These are phyloP conservation scores for Mortierella sp. DNA, from an alignment of 371 early-diverging fungal species.

Conservation along the genomic window DNA sequence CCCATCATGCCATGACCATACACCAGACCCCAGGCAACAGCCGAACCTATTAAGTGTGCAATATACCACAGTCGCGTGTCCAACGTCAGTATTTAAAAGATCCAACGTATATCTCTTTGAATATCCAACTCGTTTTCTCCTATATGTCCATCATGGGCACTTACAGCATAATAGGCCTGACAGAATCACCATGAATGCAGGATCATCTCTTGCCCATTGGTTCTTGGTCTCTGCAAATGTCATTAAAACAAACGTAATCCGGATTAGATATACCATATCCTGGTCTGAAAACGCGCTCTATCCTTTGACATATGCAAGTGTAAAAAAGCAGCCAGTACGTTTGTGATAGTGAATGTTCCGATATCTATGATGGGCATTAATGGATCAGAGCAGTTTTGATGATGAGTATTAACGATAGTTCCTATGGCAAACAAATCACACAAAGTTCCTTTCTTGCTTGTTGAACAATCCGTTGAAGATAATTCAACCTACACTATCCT, in stretches of 20 bases:
- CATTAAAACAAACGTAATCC: no score
- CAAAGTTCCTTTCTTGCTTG: neutral
- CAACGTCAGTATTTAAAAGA: no score
- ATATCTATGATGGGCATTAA: no score
- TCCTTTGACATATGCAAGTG: no score
- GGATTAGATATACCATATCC: no score
- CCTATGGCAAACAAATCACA: no score
- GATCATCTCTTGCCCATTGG: slow-evolving; percentile 96
- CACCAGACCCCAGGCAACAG: slow-evolving; percentile 79
- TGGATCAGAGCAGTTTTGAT: no score
- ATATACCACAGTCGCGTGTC: neutral
- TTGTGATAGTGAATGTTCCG: slow-evolving; percentile 93
- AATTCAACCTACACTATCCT: slow-evolving; percentile 78
- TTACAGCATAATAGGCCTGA: slow-evolving; percentile 70
- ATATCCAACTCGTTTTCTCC: no score
- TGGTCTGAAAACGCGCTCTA: no score
- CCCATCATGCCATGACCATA: slow-evolving; percentile 71
- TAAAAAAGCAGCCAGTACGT: slow-evolving; percentile 65
- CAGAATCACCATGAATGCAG: slow-evolving; percentile 85
- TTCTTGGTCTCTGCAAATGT: slow-evolving; percentile 87
- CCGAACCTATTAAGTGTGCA: slow-evolving; percentile 62
- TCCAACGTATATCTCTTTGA: no score
- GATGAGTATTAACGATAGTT: no score
- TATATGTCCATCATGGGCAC: slow-evolving; percentile 5
- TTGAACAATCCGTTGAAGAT: neutral